These are phyloP conservation scores for Alternaria infectoria DNA, from an alignment of 2,329 filamentous ascomycete species.

Conservation along the genomic window DNA sequence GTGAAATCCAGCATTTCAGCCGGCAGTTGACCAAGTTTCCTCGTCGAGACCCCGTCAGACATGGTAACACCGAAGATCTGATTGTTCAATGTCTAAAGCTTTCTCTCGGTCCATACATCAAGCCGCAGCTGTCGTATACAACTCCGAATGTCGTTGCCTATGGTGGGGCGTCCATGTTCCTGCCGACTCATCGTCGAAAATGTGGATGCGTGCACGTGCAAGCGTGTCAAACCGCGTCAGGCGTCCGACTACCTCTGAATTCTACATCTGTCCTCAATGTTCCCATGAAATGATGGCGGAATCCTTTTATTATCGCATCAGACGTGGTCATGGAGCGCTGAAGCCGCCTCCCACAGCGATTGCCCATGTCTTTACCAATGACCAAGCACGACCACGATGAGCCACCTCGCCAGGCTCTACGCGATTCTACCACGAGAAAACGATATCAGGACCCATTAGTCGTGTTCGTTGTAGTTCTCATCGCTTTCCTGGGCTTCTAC, in stretches of 20 bases:
- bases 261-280: background rate
- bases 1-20: slow-evolving; percentile 55
- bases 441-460: slow-evolving; percentile 17
- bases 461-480: slow-evolving; percentile 12
- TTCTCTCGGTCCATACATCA: background rate
- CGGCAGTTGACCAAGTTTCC: slow-evolving; percentile 34
- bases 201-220: slow-evolving; percentile 16
- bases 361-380: background rate
- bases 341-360: too few relatives aligned
- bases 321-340: background rate
- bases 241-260: background rate
- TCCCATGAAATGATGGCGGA: background rate
- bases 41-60: slow-evolving; percentile 4
- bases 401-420: background rate
- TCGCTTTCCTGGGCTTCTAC: slow-evolving; percentile 4
- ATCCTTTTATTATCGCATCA: background rate
- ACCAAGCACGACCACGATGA: background rate
- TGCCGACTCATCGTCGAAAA: slow-evolving; percentile 7
- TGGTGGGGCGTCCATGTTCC: slow-evolving; percentile 10
- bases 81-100: background rate
- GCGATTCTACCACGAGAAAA: background rate
- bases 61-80: slow-evolving; percentile 5
- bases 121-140: background rate
- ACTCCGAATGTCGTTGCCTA: background rate
- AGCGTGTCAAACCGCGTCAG: slow-evolving; percentile 14